A percentile compares a stretch with the other conserved stretches of the same genome.
These are phyloP conservation scores for Zoysia pacifica DNA, from an alignment of 176 grass and related monocot genomes.

Conservation along the genomic window DNA sequence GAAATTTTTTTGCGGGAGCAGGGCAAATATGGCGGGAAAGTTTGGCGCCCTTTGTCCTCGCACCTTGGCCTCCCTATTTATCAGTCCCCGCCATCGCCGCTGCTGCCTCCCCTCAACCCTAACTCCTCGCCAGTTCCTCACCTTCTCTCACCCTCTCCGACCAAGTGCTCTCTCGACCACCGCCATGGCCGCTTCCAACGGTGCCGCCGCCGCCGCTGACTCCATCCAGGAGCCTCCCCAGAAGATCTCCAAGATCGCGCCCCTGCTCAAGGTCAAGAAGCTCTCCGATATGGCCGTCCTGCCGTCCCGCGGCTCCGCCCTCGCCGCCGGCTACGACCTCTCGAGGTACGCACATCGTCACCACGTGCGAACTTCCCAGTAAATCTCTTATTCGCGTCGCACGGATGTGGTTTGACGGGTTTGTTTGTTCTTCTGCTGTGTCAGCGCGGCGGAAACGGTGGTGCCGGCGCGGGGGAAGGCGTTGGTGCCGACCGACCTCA, in stretches of 20 bases:
- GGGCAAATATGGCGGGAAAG: conserved; percentile 58
- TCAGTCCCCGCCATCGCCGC: background rate
- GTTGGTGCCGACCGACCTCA: conserved; percentile 71
- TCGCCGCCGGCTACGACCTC: conserved; percentile 91
- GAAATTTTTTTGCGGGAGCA: background rate
- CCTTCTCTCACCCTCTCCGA: background rate
- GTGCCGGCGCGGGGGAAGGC: conserved; percentile 89
- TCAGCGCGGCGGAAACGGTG: conserved; percentile 49
- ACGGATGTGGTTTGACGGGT: background rate
- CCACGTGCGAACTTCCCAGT: background rate
- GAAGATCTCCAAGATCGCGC: conserved; percentile 52
- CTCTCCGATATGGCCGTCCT: conserved; percentile 73
- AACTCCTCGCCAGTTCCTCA: background rate
- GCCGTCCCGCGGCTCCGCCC: conserved; percentile 67
- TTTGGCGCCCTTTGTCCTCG: conserved; percentile 51
- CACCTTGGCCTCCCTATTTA: conserved; percentile 33
- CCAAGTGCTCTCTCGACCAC: background rate
- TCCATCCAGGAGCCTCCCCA: conserved; percentile 50
- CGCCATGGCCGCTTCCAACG: conserved; percentile 47
- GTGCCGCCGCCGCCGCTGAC: conserved; percentile 22
- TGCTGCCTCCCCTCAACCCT: background rate
- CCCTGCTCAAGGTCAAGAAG: conserved; percentile 78
- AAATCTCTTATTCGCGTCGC: too few relatives aligned
- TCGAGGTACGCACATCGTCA: conserved; percentile 45
- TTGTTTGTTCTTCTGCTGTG: background rate